These are phyloP conservation scores for Clathrus columnatus DNA, from an alignment of 768 basidiomycete genomes.

Conservation along the genomic window DNA sequence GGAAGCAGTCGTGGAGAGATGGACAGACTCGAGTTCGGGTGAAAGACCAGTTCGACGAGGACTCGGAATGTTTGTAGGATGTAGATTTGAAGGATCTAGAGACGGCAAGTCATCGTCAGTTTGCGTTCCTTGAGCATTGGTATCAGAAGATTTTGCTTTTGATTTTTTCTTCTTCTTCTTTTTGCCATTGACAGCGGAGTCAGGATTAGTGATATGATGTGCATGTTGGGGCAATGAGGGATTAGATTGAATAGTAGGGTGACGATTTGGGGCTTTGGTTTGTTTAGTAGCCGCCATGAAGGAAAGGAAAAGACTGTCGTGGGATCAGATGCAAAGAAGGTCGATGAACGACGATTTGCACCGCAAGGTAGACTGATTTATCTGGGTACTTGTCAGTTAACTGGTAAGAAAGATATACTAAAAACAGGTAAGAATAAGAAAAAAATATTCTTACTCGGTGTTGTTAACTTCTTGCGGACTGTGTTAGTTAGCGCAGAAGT, in stretches of 20 bases:
- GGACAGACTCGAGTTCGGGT: conserved; percentile 40
- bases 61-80: conserved; percentile 11
- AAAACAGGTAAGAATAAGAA: background rate
- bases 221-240: background rate
- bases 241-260: background rate
- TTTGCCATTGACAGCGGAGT: conserved; percentile 23
- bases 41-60: conserved; percentile 28
- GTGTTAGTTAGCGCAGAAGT: background rate
- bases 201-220: background rate
- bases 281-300: conserved; percentile 8
- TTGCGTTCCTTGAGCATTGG: conserved; percentile 14
- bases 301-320: background rate
- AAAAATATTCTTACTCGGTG: too few relatives aligned
- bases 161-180: conserved; percentile 38
- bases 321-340: conserved; percentile 3
- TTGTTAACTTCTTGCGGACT: too few relatives aligned
- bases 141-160: conserved; percentile 25
- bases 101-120: conserved; percentile 24
- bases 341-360: background rate
- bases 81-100: conserved; percentile 19
- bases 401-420: too few relatives aligned
- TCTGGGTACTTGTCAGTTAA: too few relatives aligned
- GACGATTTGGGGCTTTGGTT: conserved; percentile 9
- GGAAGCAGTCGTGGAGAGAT: conserved; percentile 37
- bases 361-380: background rate